phyloP scores from a whole-genome alignment of 2,329 filamentous ascomycete genomes.

The Paecilomyces dactylethromorphus region DNA sequence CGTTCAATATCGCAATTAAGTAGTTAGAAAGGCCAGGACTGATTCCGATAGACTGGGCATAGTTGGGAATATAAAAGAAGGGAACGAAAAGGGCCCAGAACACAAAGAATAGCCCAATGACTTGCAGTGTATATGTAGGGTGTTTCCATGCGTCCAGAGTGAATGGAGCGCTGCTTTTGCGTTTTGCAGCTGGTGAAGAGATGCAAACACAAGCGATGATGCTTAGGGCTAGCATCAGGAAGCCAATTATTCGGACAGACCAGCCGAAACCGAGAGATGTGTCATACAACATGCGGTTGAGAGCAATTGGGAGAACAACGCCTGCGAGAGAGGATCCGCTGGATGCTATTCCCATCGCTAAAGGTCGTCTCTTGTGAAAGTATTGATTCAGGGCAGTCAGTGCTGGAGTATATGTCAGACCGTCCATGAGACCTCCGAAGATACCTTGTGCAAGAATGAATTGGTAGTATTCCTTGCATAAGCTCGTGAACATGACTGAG shows the following conservation, averaged over 20 bases:
- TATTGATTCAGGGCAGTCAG: conserved; percentile 40
- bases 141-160: conserved; percentile 14
- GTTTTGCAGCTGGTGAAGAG: too few species aligned
- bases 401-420: conserved; percentile 38
- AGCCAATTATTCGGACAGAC: conserved; percentile 46
- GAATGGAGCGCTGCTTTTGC: conserved; percentile 1
- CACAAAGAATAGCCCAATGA: conserved; percentile 15
- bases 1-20: conserved; percentile 25
- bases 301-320: conserved; percentile 42
- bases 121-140: conserved; percentile 12
- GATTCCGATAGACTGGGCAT: conserved; percentile 17
- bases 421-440: conserved; percentile 32
- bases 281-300: conserved; percentile 43
- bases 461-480: conserved; percentile 45
- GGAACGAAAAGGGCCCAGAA: conserved; percentile 22
- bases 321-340: conserved; percentile 46
- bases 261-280: conserved; percentile 41
- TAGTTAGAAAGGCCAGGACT: conserved; percentile 16
- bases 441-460: conserved; percentile 39
- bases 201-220: conserved; percentile 17
- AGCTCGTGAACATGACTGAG: conserved; percentile 21
- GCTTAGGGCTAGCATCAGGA: conserved; percentile 36
- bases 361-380: conserved; percentile 41
- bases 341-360: conserved; percentile 40
- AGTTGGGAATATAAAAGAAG: conserved; percentile 25